These are phyloP conservation scores for Aspergillus sojae DNA, from an alignment of 2,329 filamentous ascomycete genomes.

Conservation along the genomic window DNA sequence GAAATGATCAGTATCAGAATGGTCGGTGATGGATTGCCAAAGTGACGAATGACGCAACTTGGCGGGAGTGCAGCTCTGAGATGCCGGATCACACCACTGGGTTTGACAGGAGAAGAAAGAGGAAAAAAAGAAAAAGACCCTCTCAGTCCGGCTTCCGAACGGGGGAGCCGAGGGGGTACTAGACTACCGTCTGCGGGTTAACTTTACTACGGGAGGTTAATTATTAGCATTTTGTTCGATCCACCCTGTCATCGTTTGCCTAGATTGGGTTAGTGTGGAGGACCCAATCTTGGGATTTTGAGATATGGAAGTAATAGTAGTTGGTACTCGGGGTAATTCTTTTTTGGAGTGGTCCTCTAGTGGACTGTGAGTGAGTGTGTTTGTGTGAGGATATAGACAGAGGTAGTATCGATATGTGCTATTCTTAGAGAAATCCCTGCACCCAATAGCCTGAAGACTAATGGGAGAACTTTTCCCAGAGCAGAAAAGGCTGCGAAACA, in stretches of 20 bases:
- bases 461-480: not conserved
- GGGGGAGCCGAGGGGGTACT: constrained; percentile 8
- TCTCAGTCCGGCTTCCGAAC: constrained; percentile 18
- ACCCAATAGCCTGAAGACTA: not conserved
- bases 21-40: not conserved
- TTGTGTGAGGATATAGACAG: not conserved
- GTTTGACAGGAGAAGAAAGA: not conserved
- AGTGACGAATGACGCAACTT: constrained; percentile 1
- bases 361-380: not conserved
- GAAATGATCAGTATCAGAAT: not conserved
- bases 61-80: constrained; percentile 6
- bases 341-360: not conserved
- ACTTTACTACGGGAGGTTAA: constrained; percentile 17
- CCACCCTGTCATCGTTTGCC: constrained; percentile 2
- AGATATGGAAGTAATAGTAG: not conserved
- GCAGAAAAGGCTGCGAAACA: not conserved
- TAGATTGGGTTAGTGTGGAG: not conserved
- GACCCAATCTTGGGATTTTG: not conserved
- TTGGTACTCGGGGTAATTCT: not conserved
- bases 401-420: not conserved
- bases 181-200: constrained; percentile 3
- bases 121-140: not conserved
- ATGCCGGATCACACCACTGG: constrained; percentile 25
- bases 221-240: constrained; percentile 4
- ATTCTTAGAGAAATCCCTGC: not conserved